Base-by-base conservation (phyloP, 1,139 yeast genomes). In the Hyphopichia burtonii region DNA sequence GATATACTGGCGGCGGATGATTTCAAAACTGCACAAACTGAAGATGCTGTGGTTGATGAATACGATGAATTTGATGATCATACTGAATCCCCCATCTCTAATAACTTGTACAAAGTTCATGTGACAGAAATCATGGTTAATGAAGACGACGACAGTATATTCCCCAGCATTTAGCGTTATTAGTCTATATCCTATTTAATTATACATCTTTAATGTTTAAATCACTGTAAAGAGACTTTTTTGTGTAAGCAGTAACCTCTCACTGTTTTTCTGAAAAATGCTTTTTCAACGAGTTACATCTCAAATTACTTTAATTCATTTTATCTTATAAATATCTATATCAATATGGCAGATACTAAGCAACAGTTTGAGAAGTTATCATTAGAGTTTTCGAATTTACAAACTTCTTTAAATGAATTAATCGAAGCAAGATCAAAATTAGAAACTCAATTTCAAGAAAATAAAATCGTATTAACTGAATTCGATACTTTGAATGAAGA, bases 371-470 rank as follows among this genome's bases (percentile, higher is more conserved):
- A 73, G 51, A 54, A 60, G 48, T 66, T 68, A 39, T 70, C 76
- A 38, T 52, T 70, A 40, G 67, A 64, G 43, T 71, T 70, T 58
- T 63, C 63, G 40, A 52, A 57, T 34, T 65, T 64, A 34, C 77
- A 73, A 46, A 55, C 51, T 43, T 51, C 53, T 34, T 52, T 72
- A 45, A 66, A 66, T 45, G 84, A 79, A 40, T 65, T 80, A 28
- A 68, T 83, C 36, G 64, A 74, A 4, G 78, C 85, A 7, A 77
- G 94, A 57, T 86, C 86, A 41, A 76, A 80, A 54, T 68, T 86
- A 35, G 94, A 86, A 56, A 84, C 93, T 1, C 94, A 86, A 59
- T 77, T 66, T 53, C 98, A 93, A 63, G 99, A 93, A 63, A 91
- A 91, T 65, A 84, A 83, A 58, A 90, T 93, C 41, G 99, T 93